These are phyloP conservation scores for Pichia kluyveri DNA, from an alignment of 805 yeast genomes.

Conservation along the genomic window DNA sequence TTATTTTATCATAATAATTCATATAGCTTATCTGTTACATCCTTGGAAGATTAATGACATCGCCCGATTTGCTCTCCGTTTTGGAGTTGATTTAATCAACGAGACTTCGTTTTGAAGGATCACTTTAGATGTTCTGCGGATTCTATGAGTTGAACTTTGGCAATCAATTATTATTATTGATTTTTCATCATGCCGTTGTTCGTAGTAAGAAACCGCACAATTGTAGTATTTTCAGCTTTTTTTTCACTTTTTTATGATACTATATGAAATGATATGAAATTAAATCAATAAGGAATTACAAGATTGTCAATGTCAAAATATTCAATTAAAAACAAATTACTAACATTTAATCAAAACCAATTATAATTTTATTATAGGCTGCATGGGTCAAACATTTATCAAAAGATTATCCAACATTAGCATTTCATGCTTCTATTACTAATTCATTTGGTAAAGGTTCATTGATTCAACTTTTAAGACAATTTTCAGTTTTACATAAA, in stretches of 20 bases:
- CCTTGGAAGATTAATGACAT: constrained; percentile 81
- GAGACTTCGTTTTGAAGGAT: constrained; percentile 34
- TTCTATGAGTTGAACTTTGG: constrained; percentile 77
- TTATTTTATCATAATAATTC: constrained; percentile 20
- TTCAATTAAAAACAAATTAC: constrained; percentile 14
- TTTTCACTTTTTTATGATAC: neutral
- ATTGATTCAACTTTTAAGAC: constrained; percentile 84
- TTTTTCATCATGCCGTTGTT: constrained; percentile 28
- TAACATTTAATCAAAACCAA: constrained; percentile 19
- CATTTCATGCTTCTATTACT: constrained; percentile 96
- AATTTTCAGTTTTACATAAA: constrained; percentile 80
- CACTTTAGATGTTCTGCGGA: constrained; percentile 35
- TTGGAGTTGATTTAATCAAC: constrained; percentile 28
- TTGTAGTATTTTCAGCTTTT: neutral
- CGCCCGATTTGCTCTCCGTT: constrained; percentile 42
- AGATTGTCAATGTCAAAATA: too few relatives aligned
- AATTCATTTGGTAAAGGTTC: constrained; percentile 98
- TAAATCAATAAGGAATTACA: too few relatives aligned
- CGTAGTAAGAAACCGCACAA: constrained; percentile 78
- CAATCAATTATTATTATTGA: constrained; percentile 5
- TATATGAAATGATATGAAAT: too few relatives aligned
- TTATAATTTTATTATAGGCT: constrained; percentile 45
- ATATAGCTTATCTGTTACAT: constrained; percentile 85
- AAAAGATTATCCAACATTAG: constrained; percentile 86
- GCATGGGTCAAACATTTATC: constrained; percentile 97